A percentile compares a stretch with the other conserved stretches of the same genome.
phyloP scores from a whole-genome alignment of 176 grass and related monocot genomes.

The Aegilops bicornis region DNA sequence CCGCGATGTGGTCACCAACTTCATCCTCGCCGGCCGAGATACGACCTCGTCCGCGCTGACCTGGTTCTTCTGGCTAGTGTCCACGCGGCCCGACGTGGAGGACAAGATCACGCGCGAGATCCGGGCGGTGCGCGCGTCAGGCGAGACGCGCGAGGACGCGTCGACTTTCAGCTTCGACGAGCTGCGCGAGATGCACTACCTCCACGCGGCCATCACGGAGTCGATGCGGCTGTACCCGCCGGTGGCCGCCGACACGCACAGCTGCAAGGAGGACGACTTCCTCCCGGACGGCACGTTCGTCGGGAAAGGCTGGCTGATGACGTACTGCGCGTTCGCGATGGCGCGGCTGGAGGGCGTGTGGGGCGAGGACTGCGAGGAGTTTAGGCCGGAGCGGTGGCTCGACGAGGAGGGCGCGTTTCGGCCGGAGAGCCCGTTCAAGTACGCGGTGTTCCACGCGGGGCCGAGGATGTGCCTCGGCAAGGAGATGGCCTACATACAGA shows the following conservation, averaged over 20 bases:
- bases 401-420: conserved; percentile 44
- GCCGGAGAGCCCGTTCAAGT: conserved; percentile 57
- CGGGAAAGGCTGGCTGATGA: conserved; percentile 46
- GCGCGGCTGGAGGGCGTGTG: conserved; percentile 39
- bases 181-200: conserved; percentile 57
- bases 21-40: conserved; percentile 63
- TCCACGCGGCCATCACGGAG: conserved; percentile 61
- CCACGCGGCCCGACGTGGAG: conserved; percentile 42
- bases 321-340: conserved; percentile 52
- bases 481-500: conserved; percentile 78
- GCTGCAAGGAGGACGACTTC: conserved; percentile 42
- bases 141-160: too few relatives aligned
- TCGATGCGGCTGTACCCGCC: conserved; percentile 73
- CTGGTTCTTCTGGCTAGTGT: conserved; percentile 83
- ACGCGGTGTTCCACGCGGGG: conserved; percentile 54
- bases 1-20: conserved; percentile 62
- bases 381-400: conserved; percentile 63
- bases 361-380: conserved; percentile 55
- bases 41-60: conserved; percentile 71
- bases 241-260: conserved; percentile 41
- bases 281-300: conserved; percentile 58
- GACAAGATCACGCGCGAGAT: conserved; percentile 53
- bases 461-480: conserved; percentile 76
- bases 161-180: conserved; percentile 48
- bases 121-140: background rate